Evolutionary conservation across 1,284 basidiomycete species (phyloP).

Genomic region (Earliella scabrosa): DNA sequence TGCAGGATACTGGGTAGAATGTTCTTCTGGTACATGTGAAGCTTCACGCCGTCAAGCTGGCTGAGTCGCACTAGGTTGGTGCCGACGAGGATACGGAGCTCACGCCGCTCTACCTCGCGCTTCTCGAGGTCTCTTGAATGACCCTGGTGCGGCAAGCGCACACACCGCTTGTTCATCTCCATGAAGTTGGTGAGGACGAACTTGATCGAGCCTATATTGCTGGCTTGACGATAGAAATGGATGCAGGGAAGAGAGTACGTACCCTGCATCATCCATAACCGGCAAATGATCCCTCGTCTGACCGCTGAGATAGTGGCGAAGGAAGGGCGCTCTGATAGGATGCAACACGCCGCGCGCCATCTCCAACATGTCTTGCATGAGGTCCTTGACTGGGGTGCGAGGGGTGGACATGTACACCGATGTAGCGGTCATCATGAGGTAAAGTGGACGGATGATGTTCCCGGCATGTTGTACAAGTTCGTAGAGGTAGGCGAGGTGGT

Average conservation of each 20-base stretch:
- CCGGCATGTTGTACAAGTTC: slow-evolving; percentile 97
- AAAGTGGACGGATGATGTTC: slow-evolving; percentile 93
- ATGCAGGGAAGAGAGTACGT: slow-evolving; percentile 33
- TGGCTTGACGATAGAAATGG: slow-evolving; percentile 7
- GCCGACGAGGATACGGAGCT: slow-evolving; percentile 92
- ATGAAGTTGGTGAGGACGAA: slow-evolving; percentile 98
- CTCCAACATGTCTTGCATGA: slow-evolving; percentile 99
- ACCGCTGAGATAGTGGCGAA: slow-evolving; percentile 93
- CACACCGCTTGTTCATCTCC: slow-evolving; percentile 99
- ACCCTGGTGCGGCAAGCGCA: slow-evolving; percentile 93
- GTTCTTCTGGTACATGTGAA: slow-evolving; percentile 83
- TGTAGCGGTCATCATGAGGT: slow-evolving; percentile 98
- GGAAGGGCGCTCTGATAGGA: slow-evolving; percentile 90
- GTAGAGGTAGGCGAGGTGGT: slow-evolving; percentile 95
- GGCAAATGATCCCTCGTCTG: slow-evolving; percentile 95
- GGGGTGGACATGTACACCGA: slow-evolving; percentile 97
- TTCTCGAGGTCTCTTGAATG: slow-evolving; percentile 95
- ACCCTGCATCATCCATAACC: slow-evolving; percentile 84
- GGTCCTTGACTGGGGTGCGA: slow-evolving; percentile 94
- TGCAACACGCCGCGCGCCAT: slow-evolving; percentile 96
- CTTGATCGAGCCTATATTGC: slow-evolving; percentile 76
- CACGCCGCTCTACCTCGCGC: slow-evolving; percentile 91
- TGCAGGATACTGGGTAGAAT: slow-evolving; percentile 92
- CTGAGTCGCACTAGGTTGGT: slow-evolving; percentile 94
- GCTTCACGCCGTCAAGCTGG: slow-evolving; percentile 92